Percentiles rank a stretch among this genome's conserved stretches.
phyloP scores from a whole-genome alignment of 2,329 filamentous ascomycete species.

The Domatiomyces globalis region DNA sequence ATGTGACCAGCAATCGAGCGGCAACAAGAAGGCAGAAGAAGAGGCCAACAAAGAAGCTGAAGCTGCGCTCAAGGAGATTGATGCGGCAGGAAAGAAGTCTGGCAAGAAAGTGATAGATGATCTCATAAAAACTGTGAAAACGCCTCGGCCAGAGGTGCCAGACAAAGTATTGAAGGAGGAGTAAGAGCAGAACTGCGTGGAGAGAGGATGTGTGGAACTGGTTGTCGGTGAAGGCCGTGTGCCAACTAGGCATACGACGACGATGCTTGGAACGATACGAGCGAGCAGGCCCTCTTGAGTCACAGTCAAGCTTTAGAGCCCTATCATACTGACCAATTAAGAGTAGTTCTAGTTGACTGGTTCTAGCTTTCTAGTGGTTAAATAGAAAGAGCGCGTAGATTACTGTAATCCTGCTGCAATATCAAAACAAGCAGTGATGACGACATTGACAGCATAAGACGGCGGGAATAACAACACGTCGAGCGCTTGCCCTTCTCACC shows the following conservation, averaged over 20 bases:
- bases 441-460: neutral
- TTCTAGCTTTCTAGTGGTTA: neutral
- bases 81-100: constrained; percentile 62
- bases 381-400: neutral
- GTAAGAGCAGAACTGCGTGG: constrained; percentile 1
- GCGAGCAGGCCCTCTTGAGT: neutral
- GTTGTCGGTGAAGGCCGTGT: neutral
- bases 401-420: neutral
- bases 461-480: neutral
- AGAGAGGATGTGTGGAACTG: neutral
- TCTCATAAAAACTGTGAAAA: constrained; percentile 69
- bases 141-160: constrained; percentile 60
- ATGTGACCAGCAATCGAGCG: constrained; percentile 62
- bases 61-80: constrained; percentile 66
- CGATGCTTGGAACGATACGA: neutral
- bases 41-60: constrained; percentile 72
- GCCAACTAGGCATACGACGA: too few relatives aligned
- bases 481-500: too few relatives aligned
- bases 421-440: neutral
- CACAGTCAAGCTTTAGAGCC: neutral
- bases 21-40: constrained; percentile 69
- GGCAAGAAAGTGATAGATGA: constrained; percentile 69
- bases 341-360: neutral
- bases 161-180: constrained; percentile 22
- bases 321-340: neutral